These are phyloP conservation scores for Geranium brycei DNA, from an alignment of 345 rosid genomes.

Conservation along the genomic window DNA sequence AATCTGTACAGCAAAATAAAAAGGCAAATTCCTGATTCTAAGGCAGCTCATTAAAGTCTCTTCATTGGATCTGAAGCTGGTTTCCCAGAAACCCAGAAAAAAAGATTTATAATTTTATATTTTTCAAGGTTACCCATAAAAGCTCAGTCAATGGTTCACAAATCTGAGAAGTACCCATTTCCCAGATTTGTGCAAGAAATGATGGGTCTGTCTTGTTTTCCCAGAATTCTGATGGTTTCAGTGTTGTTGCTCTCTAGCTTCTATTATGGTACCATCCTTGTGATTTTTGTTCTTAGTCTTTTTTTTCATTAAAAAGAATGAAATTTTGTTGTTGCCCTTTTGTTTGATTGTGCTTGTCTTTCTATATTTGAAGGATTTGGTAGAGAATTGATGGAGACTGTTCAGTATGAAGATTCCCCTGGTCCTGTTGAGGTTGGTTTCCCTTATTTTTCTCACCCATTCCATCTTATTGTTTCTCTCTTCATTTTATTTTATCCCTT, in stretches of 20 bases:
- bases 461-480: neutral
- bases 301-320: no score
- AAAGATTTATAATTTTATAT: no score
- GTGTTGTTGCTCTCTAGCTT: conserved; percentile 23
- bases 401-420: conserved; percentile 13
- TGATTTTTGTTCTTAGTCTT: neutral
- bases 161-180: conserved; percentile 22
- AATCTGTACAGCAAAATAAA: neutral
- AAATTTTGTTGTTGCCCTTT: neutral
- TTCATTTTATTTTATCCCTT: no score
- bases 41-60: neutral
- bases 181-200: conserved; percentile 11
- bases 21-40: neutral
- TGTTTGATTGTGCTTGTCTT: neutral
- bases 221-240: conserved; percentile 17
- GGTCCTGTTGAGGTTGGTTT: conserved; percentile 19
- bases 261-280: conserved; percentile 20
- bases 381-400: conserved; percentile 19
- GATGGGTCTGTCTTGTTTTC: conserved; percentile 24
- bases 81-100: neutral
- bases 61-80: neutral
- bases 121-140: neutral
- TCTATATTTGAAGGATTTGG: conserved; percentile 19
- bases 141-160: neutral
- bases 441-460: neutral